Evolutionary conservation across 2,329 filamentous ascomycete genomes (phyloP).

Genomic region (Colletotrichum liaoningense): DNA sequence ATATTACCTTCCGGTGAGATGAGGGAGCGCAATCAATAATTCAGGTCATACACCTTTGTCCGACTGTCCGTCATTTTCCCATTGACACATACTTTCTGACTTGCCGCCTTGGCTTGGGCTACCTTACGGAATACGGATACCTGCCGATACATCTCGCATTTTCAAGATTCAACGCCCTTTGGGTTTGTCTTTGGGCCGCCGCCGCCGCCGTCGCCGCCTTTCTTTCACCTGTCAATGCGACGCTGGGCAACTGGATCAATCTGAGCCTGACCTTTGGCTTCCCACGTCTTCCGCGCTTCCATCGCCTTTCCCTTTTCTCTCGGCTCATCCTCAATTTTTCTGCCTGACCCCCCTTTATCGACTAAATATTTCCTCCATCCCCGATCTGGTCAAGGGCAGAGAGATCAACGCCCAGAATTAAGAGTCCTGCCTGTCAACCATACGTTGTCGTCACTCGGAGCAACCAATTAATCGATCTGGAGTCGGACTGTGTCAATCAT

Average conservation of each 20-base stretch:
- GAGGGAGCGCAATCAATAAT: constrained; percentile 21
- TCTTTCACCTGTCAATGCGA: constrained; percentile 18
- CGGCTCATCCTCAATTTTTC: neutral
- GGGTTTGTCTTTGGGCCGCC: neutral
- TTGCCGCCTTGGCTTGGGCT: too few species aligned
- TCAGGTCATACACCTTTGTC: constrained; percentile 50
- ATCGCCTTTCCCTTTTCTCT: constrained; percentile 11
- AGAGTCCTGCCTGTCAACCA: neutral
- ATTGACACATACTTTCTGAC: constrained; percentile 3
- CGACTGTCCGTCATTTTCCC: neutral
- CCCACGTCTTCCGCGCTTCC: constrained; percentile 11
- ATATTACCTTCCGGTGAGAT: constrained; percentile 54
- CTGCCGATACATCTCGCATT: neutral
- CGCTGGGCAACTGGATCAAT: neutral
- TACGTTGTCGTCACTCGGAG: constrained; percentile 1
- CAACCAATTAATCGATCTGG: constrained; percentile 12
- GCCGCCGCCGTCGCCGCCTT: too few species aligned
- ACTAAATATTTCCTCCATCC: constrained; percentile 15
- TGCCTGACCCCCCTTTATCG: neutral
- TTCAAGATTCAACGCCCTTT: neutral
- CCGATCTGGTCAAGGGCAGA: constrained; percentile 11
- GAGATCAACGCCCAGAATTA: neutral
- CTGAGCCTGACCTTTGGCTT: neutral
- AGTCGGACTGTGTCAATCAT: neutral
- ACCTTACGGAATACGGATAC: too few species aligned